phyloP scores from a whole-genome alignment of 805 yeast genomes.

The Metschnikowia peoriensis region DNA sequence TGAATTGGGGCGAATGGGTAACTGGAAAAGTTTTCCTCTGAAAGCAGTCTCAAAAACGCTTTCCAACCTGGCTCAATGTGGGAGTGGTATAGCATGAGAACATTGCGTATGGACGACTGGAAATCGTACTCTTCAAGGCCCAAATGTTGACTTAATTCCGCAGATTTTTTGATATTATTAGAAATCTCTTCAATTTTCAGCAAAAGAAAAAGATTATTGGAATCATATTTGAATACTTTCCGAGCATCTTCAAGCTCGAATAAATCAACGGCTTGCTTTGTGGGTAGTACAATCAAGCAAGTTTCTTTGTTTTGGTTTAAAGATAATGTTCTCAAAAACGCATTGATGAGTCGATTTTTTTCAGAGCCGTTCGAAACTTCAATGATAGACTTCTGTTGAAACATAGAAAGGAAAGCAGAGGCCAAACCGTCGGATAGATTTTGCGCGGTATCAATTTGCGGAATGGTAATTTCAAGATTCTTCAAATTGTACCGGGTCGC shows the following conservation, averaged over 20 bases:
- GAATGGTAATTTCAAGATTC: not conserved
- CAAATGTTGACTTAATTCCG: slow-evolving; percentile 16
- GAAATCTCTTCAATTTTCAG: slow-evolving; percentile 6
- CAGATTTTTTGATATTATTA: slow-evolving; percentile 10
- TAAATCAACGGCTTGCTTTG: slow-evolving; percentile 13
- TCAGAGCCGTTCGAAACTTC: not conserved
- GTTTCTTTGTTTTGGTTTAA: not conserved
- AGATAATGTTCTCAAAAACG: slow-evolving; percentile 1
- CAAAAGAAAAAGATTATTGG: not conserved
- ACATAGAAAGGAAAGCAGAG: slow-evolving; percentile 1
- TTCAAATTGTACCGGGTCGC: not conserved
- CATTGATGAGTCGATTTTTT: not conserved
- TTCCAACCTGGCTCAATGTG: slow-evolving; percentile 23
- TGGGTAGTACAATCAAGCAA: slow-evolving; percentile 14
- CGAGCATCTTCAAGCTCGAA: not conserved
- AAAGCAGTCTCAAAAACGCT: slow-evolving; percentile 8
- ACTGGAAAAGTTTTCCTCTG: not conserved
- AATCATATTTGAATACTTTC: slow-evolving; percentile 5
- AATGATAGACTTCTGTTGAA: not conserved
- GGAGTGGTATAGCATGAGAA: slow-evolving; percentile 18
- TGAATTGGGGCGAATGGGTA: slow-evolving; percentile 14
- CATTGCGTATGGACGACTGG: slow-evolving; percentile 18
- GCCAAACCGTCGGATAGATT: slow-evolving; percentile 1
- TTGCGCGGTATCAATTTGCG: not conserved
- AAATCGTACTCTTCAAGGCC: slow-evolving; percentile 17